Evolutionary conservation across 1,284 basidiomycete species (phyloP), one percentile per base, ranked within the genome.

Genomic region (Agroathelia rolfsii): DNA sequence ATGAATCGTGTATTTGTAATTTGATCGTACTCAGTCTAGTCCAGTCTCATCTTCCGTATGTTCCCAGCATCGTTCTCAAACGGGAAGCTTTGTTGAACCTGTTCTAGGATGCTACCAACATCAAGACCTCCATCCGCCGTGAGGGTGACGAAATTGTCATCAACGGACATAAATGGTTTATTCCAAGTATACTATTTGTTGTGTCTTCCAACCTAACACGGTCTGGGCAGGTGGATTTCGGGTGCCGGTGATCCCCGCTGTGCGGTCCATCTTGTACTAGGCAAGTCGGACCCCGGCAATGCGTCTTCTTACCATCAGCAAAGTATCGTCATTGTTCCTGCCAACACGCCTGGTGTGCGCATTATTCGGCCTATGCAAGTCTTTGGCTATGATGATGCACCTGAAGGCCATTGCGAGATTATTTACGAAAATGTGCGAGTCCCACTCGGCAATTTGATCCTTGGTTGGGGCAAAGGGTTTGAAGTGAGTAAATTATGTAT

Each of bases 51-150:
- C 45, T 34, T 23, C 20, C 24, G 17, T 31, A 32, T 29, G 20
- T 30, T 7, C 23, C 5, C 42, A 90, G 89, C 95, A 39, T 81
- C 92, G 18, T 94, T 90, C 3, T 95, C 92, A 10, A n/a, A n/a
- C n/a, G n/a, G n/a, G n/a, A n/a, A n/a, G n/a, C n/a, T n/a, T n/a
- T n/a, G n/a, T n/a, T n/a, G n/a, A n/a, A n/a, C n/a, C n/a, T n/a
- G n/a, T n/a, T n/a, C n/a, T n/a, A n/a, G n/a, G 92, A 96, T 56
- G 94, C 94, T 3, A 95, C 84, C 36, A 98, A 98, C 57, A 92
- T 98, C 45, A 75, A 75, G 38, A 94, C 89, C 10, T 88, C 86
- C 19, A 90, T 94, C 39, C 72, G 75, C 28, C 71, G 76, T 42
- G 84, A 93, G 53, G 89, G 88, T 28, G 63, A 90, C 48, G 81